A percentile compares a stretch with the other conserved stretches of the same genome.
Conservation (phyloP, 768 basidiomycete species). For the Trametes maxima region DNA sequence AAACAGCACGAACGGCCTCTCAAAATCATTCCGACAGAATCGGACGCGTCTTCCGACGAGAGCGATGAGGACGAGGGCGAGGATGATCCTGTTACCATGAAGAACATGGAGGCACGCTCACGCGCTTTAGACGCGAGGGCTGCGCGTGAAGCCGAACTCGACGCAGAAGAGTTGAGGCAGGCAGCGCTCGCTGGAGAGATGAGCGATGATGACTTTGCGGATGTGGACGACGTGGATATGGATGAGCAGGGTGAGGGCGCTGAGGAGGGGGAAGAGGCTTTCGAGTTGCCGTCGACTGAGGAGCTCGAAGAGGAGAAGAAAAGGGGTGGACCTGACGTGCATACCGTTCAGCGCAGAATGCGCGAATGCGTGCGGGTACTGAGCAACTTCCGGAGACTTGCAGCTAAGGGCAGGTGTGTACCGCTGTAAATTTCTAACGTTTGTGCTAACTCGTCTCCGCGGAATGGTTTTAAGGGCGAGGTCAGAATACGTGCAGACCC, state of each 20-base stretch:
- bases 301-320: conserved; percentile 75
- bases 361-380: conserved; percentile 74
- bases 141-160: conserved; percentile 67
- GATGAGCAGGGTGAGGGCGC: conserved; percentile 37
- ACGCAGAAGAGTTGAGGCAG: conserved; percentile 63
- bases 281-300: conserved; percentile 69
- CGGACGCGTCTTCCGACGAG: conserved; percentile 49
- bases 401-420: conserved; percentile 67
- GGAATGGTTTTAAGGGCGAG: conserved; percentile 59
- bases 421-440: not conserved
- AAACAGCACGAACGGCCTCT: conserved; percentile 51
- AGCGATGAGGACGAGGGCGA: conserved; percentile 43
- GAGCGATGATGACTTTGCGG: conserved; percentile 54
- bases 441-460: not conserved
- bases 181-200: conserved; percentile 50
- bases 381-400: conserved; percentile 68
- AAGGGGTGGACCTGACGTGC: conserved; percentile 69
- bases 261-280: conserved; percentile 49
- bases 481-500: conserved; percentile 86
- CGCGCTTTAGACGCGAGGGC: conserved; percentile 72
- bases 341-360: conserved; percentile 79
- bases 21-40: conserved; percentile 54
- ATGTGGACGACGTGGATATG: conserved; percentile 40
- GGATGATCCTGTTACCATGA: conserved; percentile 65
- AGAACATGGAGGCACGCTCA: conserved; percentile 82